Percentiles rank a stretch among this genome's conserved stretches.
phyloP scores from a whole-genome alignment of 495 filamentous ascomycete species.

The Penicillium paradoxum region DNA sequence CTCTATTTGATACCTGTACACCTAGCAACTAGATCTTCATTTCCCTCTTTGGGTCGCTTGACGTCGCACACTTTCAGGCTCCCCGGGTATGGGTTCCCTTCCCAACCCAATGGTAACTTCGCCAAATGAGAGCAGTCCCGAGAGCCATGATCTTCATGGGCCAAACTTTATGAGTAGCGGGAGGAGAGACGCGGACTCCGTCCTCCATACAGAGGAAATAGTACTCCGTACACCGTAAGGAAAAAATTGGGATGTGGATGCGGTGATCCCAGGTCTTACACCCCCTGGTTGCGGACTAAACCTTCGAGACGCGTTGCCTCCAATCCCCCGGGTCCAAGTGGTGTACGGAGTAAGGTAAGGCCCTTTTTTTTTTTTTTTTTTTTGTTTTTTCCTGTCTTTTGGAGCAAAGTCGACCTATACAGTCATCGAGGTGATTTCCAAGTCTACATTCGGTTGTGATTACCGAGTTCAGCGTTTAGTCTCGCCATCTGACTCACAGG shows the following conservation, averaged over 20 bases:
- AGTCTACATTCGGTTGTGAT: constrained; percentile 21
- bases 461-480: constrained; percentile 17
- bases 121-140: constrained; percentile 1
- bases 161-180: too few species aligned
- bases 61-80: constrained; percentile 5
- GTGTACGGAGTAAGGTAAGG: not conserved
- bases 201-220: too few species aligned
- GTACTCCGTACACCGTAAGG: too few species aligned
- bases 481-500: constrained; percentile 18
- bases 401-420: not conserved
- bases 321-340: not conserved
- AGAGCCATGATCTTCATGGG: not conserved
- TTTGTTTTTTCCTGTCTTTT: not conserved
- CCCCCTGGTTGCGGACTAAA: constrained; percentile 4
- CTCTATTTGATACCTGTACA: constrained; percentile 3
- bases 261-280: constrained; percentile 15
- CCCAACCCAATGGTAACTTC: constrained; percentile 15
- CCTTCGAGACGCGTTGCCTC: not conserved
- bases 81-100: not conserved
- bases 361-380: not conserved
- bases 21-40: not conserved
- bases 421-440: not conserved
- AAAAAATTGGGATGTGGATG: constrained; percentile 2
- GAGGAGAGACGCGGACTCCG: too few species aligned
- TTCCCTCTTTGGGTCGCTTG: constrained; percentile 10